Conservation (phyloP, 352 stramenopile genomes). For the Pythium volutum region DNA sequence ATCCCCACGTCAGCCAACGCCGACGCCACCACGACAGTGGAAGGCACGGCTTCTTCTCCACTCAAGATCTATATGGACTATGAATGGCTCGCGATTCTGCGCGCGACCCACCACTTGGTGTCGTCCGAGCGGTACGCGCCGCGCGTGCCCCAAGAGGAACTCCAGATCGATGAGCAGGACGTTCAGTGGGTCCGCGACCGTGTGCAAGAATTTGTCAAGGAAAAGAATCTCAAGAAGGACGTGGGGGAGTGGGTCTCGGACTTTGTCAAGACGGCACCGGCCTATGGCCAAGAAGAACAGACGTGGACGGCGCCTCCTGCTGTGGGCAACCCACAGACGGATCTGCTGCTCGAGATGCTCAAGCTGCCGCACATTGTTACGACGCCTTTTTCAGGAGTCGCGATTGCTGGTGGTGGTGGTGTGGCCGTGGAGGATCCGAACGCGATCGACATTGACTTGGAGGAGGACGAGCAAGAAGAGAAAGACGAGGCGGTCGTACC, state of each 20-base stretch:
- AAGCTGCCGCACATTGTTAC: conserved; percentile 94
- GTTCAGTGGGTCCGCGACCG: conserved; percentile 67
- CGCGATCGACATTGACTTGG: conserved; percentile 34
- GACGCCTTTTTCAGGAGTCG: conserved; percentile 64
- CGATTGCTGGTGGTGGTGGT: too few relatives aligned
- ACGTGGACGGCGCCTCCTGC: conserved; percentile 17
- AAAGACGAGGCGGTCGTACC: not conserved
- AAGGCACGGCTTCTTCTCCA: not conserved
- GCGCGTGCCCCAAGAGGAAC: conserved; percentile 65
- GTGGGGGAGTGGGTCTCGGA: conserved; percentile 69
- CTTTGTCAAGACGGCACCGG: conserved; percentile 76
- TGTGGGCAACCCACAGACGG: conserved; percentile 95
- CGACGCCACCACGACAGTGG: not conserved
- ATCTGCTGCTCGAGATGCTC: conserved; percentile 90
- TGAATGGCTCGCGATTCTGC: conserved; percentile 94
- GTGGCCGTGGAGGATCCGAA: conserved; percentile 31
- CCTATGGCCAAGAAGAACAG: conserved; percentile 50
- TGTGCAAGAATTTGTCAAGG: conserved; percentile 41
- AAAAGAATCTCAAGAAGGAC: conserved; percentile 51
- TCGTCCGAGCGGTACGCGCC: conserved; percentile 61
- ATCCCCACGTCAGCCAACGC: conserved; percentile 30
- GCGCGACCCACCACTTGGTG: conserved; percentile 89
- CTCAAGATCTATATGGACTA: conserved; percentile 91
- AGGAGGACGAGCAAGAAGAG: conserved; percentile 15
- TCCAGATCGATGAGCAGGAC: conserved; percentile 75